These are phyloP conservation scores for Talaromyces pinophilus DNA, from an alignment of 2,329 filamentous ascomycete species.

Conservation along the genomic window DNA sequence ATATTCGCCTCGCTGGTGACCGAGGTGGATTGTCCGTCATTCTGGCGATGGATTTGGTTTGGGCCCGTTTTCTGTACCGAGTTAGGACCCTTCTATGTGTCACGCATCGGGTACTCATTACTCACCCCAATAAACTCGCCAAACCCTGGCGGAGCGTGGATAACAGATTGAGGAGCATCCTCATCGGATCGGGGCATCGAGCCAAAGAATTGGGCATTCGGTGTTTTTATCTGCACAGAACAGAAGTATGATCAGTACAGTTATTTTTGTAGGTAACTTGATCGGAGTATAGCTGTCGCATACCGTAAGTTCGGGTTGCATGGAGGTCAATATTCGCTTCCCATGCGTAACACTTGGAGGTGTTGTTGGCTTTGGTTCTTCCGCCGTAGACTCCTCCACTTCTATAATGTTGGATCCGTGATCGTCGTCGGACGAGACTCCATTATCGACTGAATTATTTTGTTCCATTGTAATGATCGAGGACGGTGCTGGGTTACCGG, in stretches of 20 bases:
- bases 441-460: neutral
- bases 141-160: conserved; percentile 85
- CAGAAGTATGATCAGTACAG: conserved; percentile 15
- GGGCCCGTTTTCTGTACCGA: conserved; percentile 13
- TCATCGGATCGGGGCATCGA: conserved; percentile 58
- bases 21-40: conserved; percentile 10
- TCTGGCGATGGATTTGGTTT: conserved; percentile 13
- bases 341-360: conserved; percentile 17
- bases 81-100: conserved; percentile 1
- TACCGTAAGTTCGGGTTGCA: conserved; percentile 32
- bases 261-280: neutral
- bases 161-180: conserved; percentile 73
- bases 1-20: conserved; percentile 15
- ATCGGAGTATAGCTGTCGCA: conserved; percentile 13
- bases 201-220: conserved; percentile 25
- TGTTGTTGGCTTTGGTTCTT: neutral
- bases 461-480: conserved; percentile 11
- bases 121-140: conserved; percentile 67
- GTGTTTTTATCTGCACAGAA: conserved; percentile 35
- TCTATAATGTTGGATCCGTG: conserved; percentile 9
- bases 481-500: conserved; percentile 7
- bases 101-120: conserved; percentile 16
- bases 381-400: neutral
- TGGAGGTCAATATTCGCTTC: conserved; percentile 15
- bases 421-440: conserved; percentile 8